Evolutionary conservation across 2,329 filamentous ascomycete genomes (phyloP), one percentile per base, ranked within the genome.

Genomic region (Calonectria henricotiae): DNA sequence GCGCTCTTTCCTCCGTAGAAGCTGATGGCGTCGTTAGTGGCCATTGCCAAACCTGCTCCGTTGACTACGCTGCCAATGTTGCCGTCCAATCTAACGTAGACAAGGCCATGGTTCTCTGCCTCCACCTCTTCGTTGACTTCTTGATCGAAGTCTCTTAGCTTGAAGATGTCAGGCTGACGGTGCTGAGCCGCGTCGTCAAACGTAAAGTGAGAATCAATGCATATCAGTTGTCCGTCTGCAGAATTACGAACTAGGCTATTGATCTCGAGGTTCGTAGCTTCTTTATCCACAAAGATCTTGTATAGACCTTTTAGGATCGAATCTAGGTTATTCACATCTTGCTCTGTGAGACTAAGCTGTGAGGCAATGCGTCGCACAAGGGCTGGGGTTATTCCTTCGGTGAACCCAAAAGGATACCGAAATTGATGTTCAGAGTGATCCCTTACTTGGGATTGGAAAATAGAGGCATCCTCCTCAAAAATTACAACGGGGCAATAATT

Each of bases 1-100:
- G 94, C 90, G 27, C 92, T 92, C 39, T 86, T 82, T 2, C 93
- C 93, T 9, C 91, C 91, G 65, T 90, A 89, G 13, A 90, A 83
- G 2, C 88, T 86, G 1, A 98, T 89, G 0, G 93, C 92, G 80
- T 98, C 95, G 70, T 95, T 91, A 0, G 94, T 97, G 80, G 96
- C 96, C 93, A 98, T 96, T 0, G 94, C 94, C 1, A 98, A 88
- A 0, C 95, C 95, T 0, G 95, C 95, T 49, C 95, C 94, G 78
- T 98, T 98, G 73, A 97, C 94, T 73, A 97, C 85, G 0, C 93
- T 97, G 43, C 94, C 95, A 64, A 97, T 91, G 71, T 90, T 90
- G 2, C 87, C 85, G 1, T 81, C 75, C 68, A 87, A 82, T 76
- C 89, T 91, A 73, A 97, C 88, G 80, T 95, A 97, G 0, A 96